Conservation (phyloP, 164 flowering plant species). For the Vitis rotundifolia region DNA sequence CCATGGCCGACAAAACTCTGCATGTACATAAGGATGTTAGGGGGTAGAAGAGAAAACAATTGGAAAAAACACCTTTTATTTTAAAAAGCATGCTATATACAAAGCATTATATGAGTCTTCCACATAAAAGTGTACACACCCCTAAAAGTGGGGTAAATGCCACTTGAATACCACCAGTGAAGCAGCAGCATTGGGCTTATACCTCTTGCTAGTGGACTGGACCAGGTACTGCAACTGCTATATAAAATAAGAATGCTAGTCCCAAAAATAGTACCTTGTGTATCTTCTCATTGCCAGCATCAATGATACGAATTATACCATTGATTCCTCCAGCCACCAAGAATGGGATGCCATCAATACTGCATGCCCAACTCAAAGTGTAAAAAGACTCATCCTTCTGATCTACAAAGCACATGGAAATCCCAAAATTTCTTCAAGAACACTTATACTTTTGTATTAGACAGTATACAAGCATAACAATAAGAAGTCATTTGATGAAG, state of each 20-base stretch:
- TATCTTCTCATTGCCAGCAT: conserved; percentile 82
- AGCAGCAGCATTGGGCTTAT: no score
- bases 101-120: no score
- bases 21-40: conserved; percentile 16
- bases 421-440: conserved; percentile 11
- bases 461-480: not conserved
- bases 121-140: no score
- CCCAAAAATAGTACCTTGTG: conserved; percentile 54
- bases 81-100: no score
- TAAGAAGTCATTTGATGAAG: not conserved
- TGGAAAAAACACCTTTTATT: not conserved
- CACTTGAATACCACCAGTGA: no score
- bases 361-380: conserved; percentile 94
- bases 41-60: not conserved
- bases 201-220: no score
- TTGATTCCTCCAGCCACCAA: conserved; percentile 92
- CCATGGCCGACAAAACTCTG: conserved; percentile 99
- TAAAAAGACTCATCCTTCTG: conserved; percentile 99
- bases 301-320: conserved; percentile 90
- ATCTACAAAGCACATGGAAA: conserved; percentile 46
- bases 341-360: conserved; percentile 65
- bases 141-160: no score
- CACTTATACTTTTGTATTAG: not conserved
- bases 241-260: no score
- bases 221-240: no score